Percentiles rank a stretch among this genome's conserved stretches.
These are phyloP conservation scores for Bonia amplexicaulis DNA, from an alignment of 176 grass and related monocot genomes.

Conservation along the genomic window DNA sequence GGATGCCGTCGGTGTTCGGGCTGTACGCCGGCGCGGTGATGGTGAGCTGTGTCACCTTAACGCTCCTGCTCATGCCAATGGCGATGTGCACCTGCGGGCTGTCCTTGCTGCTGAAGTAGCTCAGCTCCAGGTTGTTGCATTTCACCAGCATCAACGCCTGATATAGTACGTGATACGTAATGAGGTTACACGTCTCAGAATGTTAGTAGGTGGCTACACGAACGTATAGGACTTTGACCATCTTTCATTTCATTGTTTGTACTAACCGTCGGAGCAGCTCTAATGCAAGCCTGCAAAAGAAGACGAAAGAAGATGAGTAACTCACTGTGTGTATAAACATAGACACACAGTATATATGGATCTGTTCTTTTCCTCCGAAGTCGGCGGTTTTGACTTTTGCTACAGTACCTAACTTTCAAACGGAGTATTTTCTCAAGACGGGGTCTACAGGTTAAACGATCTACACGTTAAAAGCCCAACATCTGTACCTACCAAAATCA, in stretches of 20 bases:
- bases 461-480: too few species aligned
- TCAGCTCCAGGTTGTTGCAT: conserved; percentile 22
- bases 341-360: neutral
- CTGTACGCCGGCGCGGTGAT: conserved; percentile 41
- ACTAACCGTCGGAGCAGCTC: conserved; percentile 26
- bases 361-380: too few species aligned
- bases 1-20: conserved; percentile 69
- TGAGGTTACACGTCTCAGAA: neutral
- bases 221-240: neutral
- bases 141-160: conserved; percentile 14
- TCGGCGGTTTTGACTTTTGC: too few species aligned
- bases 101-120: conserved; percentile 17
- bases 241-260: neutral
- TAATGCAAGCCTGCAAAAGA: neutral
- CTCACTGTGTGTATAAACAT: neutral
- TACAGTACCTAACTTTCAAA: too few species aligned
- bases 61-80: neutral
- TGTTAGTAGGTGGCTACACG: neutral
- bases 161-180: neutral
- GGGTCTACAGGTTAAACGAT: too few species aligned
- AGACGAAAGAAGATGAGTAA: neutral
- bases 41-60: conserved; percentile 9
- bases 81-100: conserved; percentile 50
- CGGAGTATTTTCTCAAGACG: too few species aligned
- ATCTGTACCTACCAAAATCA: too few species aligned